Base-by-base conservation (phyloP, 345 rosid species). In the Angophora floribunda region DNA sequence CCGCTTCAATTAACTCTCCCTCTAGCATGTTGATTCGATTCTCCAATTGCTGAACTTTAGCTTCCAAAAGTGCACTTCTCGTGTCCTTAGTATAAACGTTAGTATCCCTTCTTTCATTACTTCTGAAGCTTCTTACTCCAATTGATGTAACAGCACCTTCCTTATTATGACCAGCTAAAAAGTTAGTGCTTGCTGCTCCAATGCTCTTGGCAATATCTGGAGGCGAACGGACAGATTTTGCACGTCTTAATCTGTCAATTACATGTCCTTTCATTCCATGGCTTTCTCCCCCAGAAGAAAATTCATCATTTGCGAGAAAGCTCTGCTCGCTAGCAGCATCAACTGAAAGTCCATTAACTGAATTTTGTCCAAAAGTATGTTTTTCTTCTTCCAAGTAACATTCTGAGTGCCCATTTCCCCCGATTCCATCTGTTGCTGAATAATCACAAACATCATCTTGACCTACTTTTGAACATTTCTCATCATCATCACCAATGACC, bases 1-100 rank as follows among this genome's bases (percentile, higher is more conserved):
- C 99, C 91, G 96, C 96, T 95, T 97, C 99, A 91, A 95, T 90
- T 89, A 97, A 90, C 93, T 97, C 99, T 86, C 96, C 94, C 90
- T 97, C 99, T 70, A 96, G 99, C 94, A 92, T 92, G 88, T 93
- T 92, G 86, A 96, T 93, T 90, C 89, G 95, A 90, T 67, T 90
- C 93, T 96, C 97, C 93, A 95, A 89, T 88, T 92, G 93, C 91
- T 93, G 96, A 87, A 95, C 88, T 93, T 95, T 97, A 89, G 89
- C 90, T 87, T 92, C 96, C 90, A 92, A 89, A 89, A 90, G 88
- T 89, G 92, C 89, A 86, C 91, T 90, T 86, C 91, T 87, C 16
- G 90, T 30, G 86, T 93, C 94, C 91, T 92, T 94, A 12, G 94
- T 92, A 88, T 86, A 91, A 87, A 95, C 90, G 90, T 94, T 94